Conservation (phyloP, 768 basidiomycete genomes). For the Thelephora aurantiotincta region DNA sequence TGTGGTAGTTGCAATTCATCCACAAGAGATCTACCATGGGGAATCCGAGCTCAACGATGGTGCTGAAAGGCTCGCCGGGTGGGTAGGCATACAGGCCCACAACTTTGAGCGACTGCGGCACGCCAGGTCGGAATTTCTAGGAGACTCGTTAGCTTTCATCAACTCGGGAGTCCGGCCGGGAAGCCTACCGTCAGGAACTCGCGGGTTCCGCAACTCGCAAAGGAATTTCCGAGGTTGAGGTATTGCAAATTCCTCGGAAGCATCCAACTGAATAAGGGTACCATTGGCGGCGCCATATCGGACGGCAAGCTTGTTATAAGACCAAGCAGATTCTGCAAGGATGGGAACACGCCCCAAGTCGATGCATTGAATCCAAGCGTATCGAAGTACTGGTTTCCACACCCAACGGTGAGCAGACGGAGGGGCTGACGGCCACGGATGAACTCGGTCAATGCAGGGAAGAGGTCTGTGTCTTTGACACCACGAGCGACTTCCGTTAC, state of each 20-base stretch:
- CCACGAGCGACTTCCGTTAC: constrained; percentile 11
- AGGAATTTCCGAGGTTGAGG: constrained; percentile 11
- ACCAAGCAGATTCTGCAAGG: constrained; percentile 33
- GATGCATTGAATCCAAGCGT: constrained; percentile 55
- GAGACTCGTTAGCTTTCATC: neutral
- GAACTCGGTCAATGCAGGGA: constrained; percentile 57
- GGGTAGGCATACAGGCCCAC: constrained; percentile 39
- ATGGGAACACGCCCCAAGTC: constrained; percentile 58
- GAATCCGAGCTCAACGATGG: constrained; percentile 44
- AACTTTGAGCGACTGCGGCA: constrained; percentile 39
- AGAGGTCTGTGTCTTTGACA: constrained; percentile 42
- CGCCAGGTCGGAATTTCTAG: constrained; percentile 45
- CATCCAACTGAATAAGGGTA: constrained; percentile 41
- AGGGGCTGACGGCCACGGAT: constrained; percentile 40
- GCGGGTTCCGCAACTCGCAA: neutral
- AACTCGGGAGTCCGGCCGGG: neutral
- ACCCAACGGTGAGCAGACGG: constrained; percentile 24
- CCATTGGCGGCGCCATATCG: constrained; percentile 50
- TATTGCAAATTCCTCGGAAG: constrained; percentile 16
- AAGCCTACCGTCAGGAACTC: constrained; percentile 15
- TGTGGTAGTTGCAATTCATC: constrained; percentile 41
- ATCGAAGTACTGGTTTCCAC: constrained; percentile 28
- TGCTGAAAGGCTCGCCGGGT: constrained; percentile 19
- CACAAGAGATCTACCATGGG: constrained; percentile 44
- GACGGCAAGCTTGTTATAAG: constrained; percentile 49